phyloP scores from a whole-genome alignment of 306 rosid genomes.

The Astragalus membranaceus region DNA sequence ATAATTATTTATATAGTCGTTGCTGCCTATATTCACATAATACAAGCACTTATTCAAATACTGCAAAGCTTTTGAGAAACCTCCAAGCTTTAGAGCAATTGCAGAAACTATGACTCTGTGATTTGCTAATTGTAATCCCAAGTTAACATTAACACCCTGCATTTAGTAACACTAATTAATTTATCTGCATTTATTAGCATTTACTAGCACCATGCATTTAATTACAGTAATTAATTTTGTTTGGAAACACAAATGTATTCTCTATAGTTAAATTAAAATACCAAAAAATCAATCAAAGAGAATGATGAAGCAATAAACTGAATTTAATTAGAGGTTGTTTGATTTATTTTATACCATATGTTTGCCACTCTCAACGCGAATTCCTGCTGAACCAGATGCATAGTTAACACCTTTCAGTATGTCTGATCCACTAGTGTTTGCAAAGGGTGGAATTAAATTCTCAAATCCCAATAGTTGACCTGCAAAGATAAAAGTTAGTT shows the following conservation, averaged over 20 bases:
- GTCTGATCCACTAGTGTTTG: slow-evolving; percentile 7
- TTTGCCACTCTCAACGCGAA: neutral
- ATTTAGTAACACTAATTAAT: neutral
- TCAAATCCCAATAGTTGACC: slow-evolving; percentile 15
- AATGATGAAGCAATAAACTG: neutral
- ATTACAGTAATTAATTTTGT: too few species aligned
- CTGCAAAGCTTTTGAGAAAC: neutral
- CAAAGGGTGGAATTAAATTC: slow-evolving; percentile 19
- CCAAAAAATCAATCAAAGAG: neutral
- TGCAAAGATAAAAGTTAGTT: neutral
- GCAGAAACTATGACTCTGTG: slow-evolving; percentile 13
- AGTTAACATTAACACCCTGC: slow-evolving; percentile 34
- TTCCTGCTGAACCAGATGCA: slow-evolving; percentile 32
- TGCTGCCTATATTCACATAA: slow-evolving; percentile 41
- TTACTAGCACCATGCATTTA: too few species aligned
- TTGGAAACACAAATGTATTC: neutral
- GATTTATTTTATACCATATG: neutral
- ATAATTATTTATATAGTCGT: slow-evolving; percentile 55
- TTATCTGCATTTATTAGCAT: neutral
- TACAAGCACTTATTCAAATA: slow-evolving; percentile 44
- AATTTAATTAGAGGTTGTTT: neutral
- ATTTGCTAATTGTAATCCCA: slow-evolving; percentile 26
- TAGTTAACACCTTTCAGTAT: slow-evolving; percentile 33
- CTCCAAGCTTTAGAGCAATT: neutral
- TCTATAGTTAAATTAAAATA: neutral